Evolutionary conservation across 2,329 filamentous ascomycete species (phyloP).

Genomic region (Beauveria brongniartii): DNA sequence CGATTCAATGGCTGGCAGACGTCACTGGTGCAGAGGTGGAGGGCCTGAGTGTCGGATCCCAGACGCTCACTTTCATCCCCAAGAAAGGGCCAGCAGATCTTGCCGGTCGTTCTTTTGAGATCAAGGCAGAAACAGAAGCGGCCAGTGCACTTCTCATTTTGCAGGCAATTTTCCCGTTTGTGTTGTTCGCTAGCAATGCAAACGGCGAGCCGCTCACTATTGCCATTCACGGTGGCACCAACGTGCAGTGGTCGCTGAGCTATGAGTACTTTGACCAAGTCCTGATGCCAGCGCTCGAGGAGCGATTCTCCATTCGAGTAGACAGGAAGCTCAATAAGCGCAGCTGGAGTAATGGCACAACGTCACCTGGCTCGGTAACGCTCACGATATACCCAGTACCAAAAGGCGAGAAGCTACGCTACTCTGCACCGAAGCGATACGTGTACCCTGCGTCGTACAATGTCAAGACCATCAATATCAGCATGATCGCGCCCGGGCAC

Average conservation of each 20-base stretch:
- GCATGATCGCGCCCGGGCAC: conserved; percentile 39
- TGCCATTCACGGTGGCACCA: conserved; percentile 50
- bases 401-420: conserved; percentile 28
- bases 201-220: conserved; percentile 37
- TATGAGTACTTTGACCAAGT: conserved; percentile 57
- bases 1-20: conserved; percentile 45
- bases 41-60: conserved; percentile 44
- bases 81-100: conserved; percentile 30
- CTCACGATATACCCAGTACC: conserved; percentile 31
- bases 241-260: conserved; percentile 48
- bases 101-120: conserved; percentile 35
- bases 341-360: conserved; percentile 43
- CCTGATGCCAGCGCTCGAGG: conserved; percentile 45
- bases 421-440: conserved; percentile 19
- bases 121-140: conserved; percentile 40
- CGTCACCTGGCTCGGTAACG: conserved; percentile 33
- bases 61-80: conserved; percentile 40
- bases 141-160: conserved; percentile 51
- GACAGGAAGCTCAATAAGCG: conserved; percentile 36
- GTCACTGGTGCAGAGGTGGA: conserved; percentile 42
- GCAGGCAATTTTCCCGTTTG: conserved; percentile 51
- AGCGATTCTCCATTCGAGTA: conserved; percentile 39
- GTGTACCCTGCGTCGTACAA: conserved; percentile 22
- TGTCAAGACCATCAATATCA: conserved; percentile 41
- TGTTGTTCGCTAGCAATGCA: conserved; percentile 44